These are phyloP conservation scores for Trametes coccinea DNA, from an alignment of 768 basidiomycete species.

Conservation along the genomic window DNA sequence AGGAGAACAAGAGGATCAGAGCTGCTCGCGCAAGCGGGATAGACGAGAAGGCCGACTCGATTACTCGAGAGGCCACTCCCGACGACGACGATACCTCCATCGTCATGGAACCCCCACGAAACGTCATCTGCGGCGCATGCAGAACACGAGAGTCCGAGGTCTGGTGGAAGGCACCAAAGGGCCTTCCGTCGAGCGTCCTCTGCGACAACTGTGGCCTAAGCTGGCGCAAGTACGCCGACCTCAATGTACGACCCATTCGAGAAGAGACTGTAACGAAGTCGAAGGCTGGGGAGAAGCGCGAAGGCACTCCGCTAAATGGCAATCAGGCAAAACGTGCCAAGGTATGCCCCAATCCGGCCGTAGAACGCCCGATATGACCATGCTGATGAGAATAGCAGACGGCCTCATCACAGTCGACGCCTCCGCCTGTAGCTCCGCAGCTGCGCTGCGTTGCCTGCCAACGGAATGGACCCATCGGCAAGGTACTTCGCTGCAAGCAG, in stretches of 20 bases:
- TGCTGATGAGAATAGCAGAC: slow-evolving; percentile 28
- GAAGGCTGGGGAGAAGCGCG: slow-evolving; percentile 49
- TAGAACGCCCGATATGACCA: not conserved
- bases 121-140: slow-evolving; percentile 77
- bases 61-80: slow-evolving; percentile 22
- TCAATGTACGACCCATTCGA: slow-evolving; percentile 71
- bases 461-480: slow-evolving; percentile 71
- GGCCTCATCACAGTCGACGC: slow-evolving; percentile 53
- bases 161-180: slow-evolving; percentile 95
- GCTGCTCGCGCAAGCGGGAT: slow-evolving; percentile 36
- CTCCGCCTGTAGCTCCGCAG: slow-evolving; percentile 55
- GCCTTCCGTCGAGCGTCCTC: slow-evolving; percentile 71
- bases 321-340: slow-evolving; percentile 65
- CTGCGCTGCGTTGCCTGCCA: slow-evolving; percentile 75
- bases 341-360: slow-evolving; percentile 33
- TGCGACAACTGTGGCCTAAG: slow-evolving; percentile 86
- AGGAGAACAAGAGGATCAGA: slow-evolving; percentile 60
- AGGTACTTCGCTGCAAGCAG: slow-evolving; percentile 78
- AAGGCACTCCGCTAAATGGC: slow-evolving; percentile 59
- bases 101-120: slow-evolving; percentile 52
- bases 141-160: slow-evolving; percentile 71
- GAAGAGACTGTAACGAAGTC: slow-evolving; percentile 55
- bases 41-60: slow-evolving; percentile 7
- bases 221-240: slow-evolving; percentile 92
- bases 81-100: slow-evolving; percentile 79